These are phyloP conservation scores for Babesia ovis DNA, from an alignment of 169 alveolate genomes.

Conservation along the genomic window DNA sequence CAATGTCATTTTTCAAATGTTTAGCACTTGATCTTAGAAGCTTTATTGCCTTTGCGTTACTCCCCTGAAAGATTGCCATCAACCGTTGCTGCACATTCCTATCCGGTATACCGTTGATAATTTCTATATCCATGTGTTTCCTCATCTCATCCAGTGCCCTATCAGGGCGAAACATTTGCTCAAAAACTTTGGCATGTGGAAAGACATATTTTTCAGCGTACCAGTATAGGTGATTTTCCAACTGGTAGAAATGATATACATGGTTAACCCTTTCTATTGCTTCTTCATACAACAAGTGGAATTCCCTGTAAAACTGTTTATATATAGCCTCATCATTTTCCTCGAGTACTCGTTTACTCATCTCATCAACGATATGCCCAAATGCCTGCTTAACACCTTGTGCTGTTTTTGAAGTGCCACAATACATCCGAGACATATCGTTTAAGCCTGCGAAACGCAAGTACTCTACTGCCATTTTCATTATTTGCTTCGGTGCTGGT, in stretches of 20 bases:
- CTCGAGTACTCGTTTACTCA: neutral
- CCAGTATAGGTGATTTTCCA: conserved; percentile 19
- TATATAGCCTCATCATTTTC: conserved; percentile 4
- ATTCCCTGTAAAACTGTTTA: conserved; percentile 18
- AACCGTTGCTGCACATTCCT: neutral
- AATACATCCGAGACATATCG: neutral
- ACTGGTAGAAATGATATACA: conserved; percentile 33
- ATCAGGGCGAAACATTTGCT: conserved; percentile 3
- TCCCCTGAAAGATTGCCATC: neutral
- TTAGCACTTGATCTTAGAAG: neutral
- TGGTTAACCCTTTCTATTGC: conserved; percentile 13
- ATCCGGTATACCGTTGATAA: conserved; percentile 6
- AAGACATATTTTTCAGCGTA: conserved; percentile 12
- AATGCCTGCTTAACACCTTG: neutral
- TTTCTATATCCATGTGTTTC: conserved; percentile 4
- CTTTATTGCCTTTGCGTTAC: neutral
- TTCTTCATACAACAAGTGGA: conserved; percentile 7
- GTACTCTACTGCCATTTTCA: conserved; percentile 21
- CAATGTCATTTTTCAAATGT: neutral
- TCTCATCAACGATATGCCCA: conserved; percentile 14
- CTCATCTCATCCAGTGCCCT: conserved; percentile 13
- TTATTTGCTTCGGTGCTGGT: conserved; percentile 11
- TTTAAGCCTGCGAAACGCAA: neutral
- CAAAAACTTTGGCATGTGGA: neutral
- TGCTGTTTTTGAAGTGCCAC: conserved; percentile 10